Conservation (phyloP, 495 filamentous ascomycete species). For the Lindgomyces ingoldianus region DNA sequence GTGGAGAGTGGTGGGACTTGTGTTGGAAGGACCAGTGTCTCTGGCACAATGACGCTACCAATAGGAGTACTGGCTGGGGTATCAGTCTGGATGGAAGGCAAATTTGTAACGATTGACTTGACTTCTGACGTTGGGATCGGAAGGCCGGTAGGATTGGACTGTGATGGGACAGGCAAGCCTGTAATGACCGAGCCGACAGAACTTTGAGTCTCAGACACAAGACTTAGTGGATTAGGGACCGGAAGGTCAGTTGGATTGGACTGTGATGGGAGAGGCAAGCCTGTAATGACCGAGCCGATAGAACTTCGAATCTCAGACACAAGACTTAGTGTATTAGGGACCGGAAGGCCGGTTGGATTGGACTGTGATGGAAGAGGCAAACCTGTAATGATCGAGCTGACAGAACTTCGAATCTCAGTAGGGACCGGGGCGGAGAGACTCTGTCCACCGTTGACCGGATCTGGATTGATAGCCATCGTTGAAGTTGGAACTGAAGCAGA, state of each 20-base stretch:
- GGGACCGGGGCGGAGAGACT: no score
- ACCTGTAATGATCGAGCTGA: neutral
- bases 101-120: neutral
- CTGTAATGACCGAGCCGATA: neutral
- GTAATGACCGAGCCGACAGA: neutral
- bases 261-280: no score
- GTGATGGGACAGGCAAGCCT: neutral
- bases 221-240: neutral
- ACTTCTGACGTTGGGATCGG: neutral
- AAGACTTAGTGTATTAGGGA: no score
- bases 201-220: no score
- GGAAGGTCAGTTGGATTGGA: constrained; percentile 10
- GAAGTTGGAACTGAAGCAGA: no score
- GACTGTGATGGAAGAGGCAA: neutral
- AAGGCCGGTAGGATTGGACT: constrained; percentile 10
- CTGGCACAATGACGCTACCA: constrained; percentile 5
- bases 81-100: neutral
- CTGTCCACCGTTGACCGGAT: no score
- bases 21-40: constrained; percentile 4
- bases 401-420: neutral
- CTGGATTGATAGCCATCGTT: no score
- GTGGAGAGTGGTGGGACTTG: neutral
- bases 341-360: neutral
- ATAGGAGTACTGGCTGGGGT: neutral
- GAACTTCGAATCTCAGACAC: no score